phyloP scores from a whole-genome alignment of 306 rosid species.

The Medicago lupulina region DNA sequence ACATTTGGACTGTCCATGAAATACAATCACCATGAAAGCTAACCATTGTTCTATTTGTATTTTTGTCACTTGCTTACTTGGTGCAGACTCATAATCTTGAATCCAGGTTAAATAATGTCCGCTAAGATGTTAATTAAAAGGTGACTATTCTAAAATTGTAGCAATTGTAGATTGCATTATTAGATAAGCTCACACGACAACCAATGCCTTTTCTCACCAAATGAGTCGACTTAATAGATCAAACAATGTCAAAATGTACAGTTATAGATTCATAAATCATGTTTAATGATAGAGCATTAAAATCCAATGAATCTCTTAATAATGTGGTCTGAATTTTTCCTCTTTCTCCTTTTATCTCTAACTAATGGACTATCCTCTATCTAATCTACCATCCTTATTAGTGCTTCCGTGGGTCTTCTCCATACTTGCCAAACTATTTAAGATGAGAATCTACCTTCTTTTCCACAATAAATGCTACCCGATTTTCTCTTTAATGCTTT shows the following conservation, averaged over 20 bases:
- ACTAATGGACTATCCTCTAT: neutral
- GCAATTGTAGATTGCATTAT: constrained; percentile 11
- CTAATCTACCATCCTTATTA: neutral
- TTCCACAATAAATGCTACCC: neutral
- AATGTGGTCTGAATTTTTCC: neutral
- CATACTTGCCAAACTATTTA: neutral
- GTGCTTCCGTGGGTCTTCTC: neutral
- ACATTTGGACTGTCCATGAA: neutral
- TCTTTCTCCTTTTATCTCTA: constrained; percentile 3
- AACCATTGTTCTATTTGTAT: neutral
- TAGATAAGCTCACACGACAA: constrained; percentile 15
- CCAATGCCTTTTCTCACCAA: neutral
- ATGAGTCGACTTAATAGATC: neutral
- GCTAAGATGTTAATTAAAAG: constrained; percentile 25
- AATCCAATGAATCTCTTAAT: neutral
- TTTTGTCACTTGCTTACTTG: constrained; percentile 5
- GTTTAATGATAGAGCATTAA: neutral
- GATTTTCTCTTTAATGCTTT: constrained; percentile 13
- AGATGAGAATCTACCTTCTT: neutral
- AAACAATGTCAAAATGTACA: neutral
- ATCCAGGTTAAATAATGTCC: constrained; percentile 22
- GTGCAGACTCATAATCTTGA: constrained; percentile 25
- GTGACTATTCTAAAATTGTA: constrained; percentile 28
- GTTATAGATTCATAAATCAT: constrained; percentile 19
- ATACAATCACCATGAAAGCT: constrained; percentile 29